These are phyloP conservation scores for Jasminum sambac DNA, from an alignment of 257 asterid genomes.

Conservation along the genomic window DNA sequence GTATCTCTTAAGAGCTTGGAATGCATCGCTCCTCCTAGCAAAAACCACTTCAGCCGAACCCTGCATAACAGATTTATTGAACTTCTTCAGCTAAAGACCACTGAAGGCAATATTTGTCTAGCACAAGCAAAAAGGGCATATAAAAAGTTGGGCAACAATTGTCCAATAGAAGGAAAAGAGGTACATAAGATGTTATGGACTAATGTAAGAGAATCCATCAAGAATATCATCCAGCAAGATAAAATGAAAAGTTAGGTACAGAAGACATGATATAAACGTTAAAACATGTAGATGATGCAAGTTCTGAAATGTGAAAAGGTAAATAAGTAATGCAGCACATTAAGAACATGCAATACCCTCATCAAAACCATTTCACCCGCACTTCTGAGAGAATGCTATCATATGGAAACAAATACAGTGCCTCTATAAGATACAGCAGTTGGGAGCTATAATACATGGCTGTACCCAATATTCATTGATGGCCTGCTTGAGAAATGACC, in stretches of 20 bases:
- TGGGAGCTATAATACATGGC: background rate
- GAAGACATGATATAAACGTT: background rate
- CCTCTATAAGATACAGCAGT: too few species aligned
- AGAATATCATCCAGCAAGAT: background rate
- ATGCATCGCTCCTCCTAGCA: slow-evolving; percentile 77
- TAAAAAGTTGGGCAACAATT: background rate
- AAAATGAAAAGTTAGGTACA: background rate
- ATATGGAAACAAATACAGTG: background rate
- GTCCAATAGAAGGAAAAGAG: too few species aligned
- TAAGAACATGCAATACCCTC: background rate
- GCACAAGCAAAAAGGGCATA: background rate
- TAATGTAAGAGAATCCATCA: background rate
- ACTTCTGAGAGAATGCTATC: background rate
- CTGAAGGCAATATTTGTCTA: background rate
- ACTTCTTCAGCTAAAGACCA: background rate
- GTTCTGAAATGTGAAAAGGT: background rate
- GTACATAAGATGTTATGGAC: too few species aligned
- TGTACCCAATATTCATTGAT: background rate
- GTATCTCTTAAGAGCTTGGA: slow-evolving; percentile 70
- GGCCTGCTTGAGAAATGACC: background rate
- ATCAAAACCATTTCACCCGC: background rate
- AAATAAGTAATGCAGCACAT: background rate
- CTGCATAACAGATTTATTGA: slow-evolving; percentile 33
- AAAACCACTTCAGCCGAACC: slow-evolving; percentile 87
- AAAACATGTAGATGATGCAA: background rate